Percentiles rank a stretch among this genome's conserved stretches.
Evolutionary conservation across 768 basidiomycete genomes (phyloP).

Genomic region (Tremella fuciformis): DNA sequence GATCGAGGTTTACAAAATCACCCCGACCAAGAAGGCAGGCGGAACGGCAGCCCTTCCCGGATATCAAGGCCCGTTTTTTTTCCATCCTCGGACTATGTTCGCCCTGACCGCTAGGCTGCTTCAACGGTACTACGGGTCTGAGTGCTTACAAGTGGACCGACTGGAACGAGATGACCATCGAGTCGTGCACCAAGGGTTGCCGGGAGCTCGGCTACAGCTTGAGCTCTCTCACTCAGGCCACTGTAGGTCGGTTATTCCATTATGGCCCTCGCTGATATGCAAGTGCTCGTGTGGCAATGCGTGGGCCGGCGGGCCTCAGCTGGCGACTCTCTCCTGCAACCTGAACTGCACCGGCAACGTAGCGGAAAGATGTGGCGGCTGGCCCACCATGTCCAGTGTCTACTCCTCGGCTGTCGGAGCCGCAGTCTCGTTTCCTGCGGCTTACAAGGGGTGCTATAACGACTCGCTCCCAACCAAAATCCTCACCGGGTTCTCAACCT

Average conservation of each 20-base stretch:
- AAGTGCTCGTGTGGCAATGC: constrained; percentile 2
- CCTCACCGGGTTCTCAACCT: too few species aligned
- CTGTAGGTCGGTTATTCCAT: too few species aligned
- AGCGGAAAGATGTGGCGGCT: not conserved
- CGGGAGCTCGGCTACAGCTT: constrained; percentile 1
- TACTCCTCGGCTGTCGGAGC: not conserved
- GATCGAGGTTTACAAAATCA: constrained; percentile 3
- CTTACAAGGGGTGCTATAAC: too few species aligned
- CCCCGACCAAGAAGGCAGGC: not conserved
- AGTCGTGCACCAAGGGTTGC: constrained; percentile 1
- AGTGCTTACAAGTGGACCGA: not conserved
- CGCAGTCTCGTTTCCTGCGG: too few species aligned
- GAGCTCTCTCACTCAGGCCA: too few species aligned
- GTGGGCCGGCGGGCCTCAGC: not conserved
- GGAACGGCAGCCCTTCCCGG: not conserved
- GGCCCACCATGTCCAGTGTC: not conserved
- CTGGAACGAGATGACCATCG: not conserved
- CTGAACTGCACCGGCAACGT: not conserved
- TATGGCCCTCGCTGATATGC: not conserved
- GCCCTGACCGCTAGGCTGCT: too few species aligned
- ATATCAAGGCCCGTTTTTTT: not conserved
- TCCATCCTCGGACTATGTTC: not conserved
- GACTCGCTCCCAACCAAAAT: too few species aligned
- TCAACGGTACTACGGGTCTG: too few species aligned
- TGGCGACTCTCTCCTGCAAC: not conserved